Evolutionary conservation across 805 yeast species (phyloP), one percentile per base, ranked within the genome.

Genomic region (Candida nemodendra): DNA sequence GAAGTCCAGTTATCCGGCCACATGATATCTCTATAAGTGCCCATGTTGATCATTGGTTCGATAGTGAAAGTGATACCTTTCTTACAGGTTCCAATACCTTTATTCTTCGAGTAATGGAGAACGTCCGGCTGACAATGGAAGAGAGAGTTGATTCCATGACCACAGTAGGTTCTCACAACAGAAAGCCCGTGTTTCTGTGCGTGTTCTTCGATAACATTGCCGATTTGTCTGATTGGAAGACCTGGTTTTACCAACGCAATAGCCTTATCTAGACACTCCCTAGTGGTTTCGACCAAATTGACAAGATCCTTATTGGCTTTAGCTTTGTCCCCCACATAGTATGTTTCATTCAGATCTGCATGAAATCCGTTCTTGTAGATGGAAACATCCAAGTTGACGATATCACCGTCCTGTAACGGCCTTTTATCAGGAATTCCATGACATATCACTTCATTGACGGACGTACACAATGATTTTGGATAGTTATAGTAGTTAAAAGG

Each of bases 1-100:
- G 95, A 78, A 4, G 99, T 93, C 99, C 99, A 93, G 62, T 87
- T 84, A 62, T 93, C 99, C 3, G 99, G 99, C 99, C 99, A 93
- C 39, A 80, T 70, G 42, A 75, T 64, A 62, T 90, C 98, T 56
- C 77, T 77, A 68, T 77, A 83, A 0, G 83, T 68, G 7, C 99
- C 99, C 48, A 80, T 68, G 58, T 87, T 84, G 50, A 93, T 77
- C 99, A 93, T 93, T 31, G 99, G 99, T 66, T 93, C 99, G 41
- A 93, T 87, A 16, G 99, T 93, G 71, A 93, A 93, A 11, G 86
- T 88, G 83, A 90, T 85, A 16, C 99, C 99, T 16, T 96, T 91
- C 61, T 87, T 87, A 69, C 93, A 90, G 30, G 87, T 80, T 42
- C 99, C 99, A 32, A 90, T 73, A 6, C 96, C 86, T 68, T 91